These are phyloP conservation scores for Paraleonurus japonicus DNA, from an alignment of 257 asterid genomes.

Conservation along the genomic window DNA sequence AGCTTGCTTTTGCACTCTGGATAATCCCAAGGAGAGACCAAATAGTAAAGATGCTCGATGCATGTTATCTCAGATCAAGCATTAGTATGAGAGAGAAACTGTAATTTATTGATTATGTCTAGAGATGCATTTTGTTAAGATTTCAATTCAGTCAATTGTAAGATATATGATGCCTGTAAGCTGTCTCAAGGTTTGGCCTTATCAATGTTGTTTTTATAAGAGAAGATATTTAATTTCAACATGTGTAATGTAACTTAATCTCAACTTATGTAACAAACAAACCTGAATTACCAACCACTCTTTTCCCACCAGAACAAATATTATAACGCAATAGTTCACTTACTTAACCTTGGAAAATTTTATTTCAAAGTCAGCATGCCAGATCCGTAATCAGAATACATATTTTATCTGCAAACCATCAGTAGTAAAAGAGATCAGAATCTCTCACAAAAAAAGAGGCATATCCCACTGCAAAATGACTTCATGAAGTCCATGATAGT, in stretches of 20 bases:
- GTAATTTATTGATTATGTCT: background rate
- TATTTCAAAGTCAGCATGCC: background rate
- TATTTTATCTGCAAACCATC: background rate
- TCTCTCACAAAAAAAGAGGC: background rate
- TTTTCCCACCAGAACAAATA: background rate
- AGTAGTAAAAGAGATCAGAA: conserved; percentile 1
- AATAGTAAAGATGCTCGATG: conserved; percentile 76
- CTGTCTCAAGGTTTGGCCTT: background rate
- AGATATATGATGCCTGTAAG: background rate
- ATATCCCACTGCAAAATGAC: conserved; percentile 2
- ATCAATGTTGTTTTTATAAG: background rate
- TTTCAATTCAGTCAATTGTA: conserved; percentile 23
- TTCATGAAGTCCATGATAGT: background rate
- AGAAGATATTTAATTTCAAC: background rate
- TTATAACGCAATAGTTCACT: background rate
- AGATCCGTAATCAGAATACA: conserved; percentile 11
- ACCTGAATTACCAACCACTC: background rate
- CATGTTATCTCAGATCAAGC: conserved; percentile 80
- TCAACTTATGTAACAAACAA: background rate
- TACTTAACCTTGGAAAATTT: background rate
- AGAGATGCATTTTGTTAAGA: conserved; percentile 15
- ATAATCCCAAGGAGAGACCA: conserved; percentile 90
- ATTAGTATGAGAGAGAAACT: conserved; percentile 25
- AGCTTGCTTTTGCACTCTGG: conserved; percentile 85
- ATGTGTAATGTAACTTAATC: conserved; percentile 7